Percentiles rank a stretch among this genome's conserved stretches.
phyloP scores from a whole-genome alignment of 441 rosid genomes.

The Adansonia grandidieri region DNA sequence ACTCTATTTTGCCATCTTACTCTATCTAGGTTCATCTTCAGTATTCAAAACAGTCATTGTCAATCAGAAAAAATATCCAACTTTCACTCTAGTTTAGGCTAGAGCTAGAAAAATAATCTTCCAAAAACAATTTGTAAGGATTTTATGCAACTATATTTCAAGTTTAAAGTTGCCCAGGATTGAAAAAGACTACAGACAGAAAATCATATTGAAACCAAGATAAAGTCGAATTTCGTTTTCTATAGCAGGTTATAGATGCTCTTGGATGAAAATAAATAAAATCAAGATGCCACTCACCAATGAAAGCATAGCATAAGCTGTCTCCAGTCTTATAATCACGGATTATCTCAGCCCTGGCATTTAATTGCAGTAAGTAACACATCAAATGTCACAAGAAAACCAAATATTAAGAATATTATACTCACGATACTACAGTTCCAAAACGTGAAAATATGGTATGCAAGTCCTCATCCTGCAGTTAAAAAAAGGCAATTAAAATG shows the following conservation, averaged over 20 bases:
- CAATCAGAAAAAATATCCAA: slow-evolving; percentile 1
- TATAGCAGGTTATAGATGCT: slow-evolving; percentile 12
- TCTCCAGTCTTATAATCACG: slow-evolving; percentile 98
- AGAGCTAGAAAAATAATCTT: slow-evolving; percentile 14
- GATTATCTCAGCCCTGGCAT: slow-evolving; percentile 83
- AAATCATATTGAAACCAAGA: not conserved
- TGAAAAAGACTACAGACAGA: slow-evolving; percentile 10
- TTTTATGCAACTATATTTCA: not conserved
- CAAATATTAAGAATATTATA: slow-evolving; percentile 24
- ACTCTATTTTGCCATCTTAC: not conserved
- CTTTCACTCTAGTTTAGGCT: not conserved
- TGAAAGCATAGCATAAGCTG: slow-evolving; percentile 93
- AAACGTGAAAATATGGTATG: slow-evolving; percentile 98
- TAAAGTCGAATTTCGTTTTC: not conserved
- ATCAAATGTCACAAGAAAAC: not conserved
- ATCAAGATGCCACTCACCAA: slow-evolving; percentile 58
- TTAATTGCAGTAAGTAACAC: slow-evolving; percentile 23
- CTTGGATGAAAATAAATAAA: slow-evolving; percentile 11
- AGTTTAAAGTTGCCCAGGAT: not conserved
- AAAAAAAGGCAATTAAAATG: slow-evolving; percentile 28
- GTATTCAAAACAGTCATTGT: slow-evolving; percentile 6
- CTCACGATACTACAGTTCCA: slow-evolving; percentile 88
- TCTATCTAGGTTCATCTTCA: slow-evolving; percentile 6
- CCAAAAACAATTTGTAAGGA: not conserved
- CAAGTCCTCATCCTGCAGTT: slow-evolving; percentile 91